Evolutionary conservation across 2,329 filamentous ascomycete genomes (phyloP), one percentile per base, ranked within the genome.

Genomic region (Paraphoma sp.): DNA sequence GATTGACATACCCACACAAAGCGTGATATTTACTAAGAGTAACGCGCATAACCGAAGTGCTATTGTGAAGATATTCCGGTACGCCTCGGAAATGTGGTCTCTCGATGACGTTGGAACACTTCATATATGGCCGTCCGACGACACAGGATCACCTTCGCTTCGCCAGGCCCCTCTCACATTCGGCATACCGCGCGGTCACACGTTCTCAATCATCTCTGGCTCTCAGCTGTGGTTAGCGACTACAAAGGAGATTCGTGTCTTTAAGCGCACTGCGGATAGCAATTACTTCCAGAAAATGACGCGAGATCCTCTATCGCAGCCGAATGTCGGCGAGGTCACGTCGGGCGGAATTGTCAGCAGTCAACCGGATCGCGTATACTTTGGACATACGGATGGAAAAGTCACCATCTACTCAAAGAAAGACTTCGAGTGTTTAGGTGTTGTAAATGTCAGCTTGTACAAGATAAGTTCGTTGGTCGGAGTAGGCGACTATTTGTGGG

Each of bases 331-430:
- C 12, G 94, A 98, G 59, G 87, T 99, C 12, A 96, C 92, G 1
- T 92, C 92, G 0, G 94, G 93, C 5, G 86, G 93, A 2, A 84
- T 89, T 51, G 83, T 96, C 31, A 89, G 86, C 48, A 88, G 88
- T 23, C 86, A 93, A 45, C 88, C 89, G 0, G 90, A 91, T 53
- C 88, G 89, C 60, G 88, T 96, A 1, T 97, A 93, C 75, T 89
- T 99, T 64, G 95, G 95, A 1, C 95, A 99, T 73, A 87, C 86
- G 11, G 95, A 99, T 74, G 95, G 95, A 46, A 97, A 97, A 75
- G 87, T 99, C 53, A 95, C 91, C 56, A 88, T 98, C n/a, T 98
- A 96, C 77, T 94, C 92, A 2, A 86, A 86, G 23, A 84, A 82
- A 23, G 88, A 93, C 68, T 95, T 90, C 72, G 80, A 87, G 0